These are phyloP conservation scores for Picochlorum sp. DNA, from an alignment of 139 green algal genomes.

Conservation along the genomic window DNA sequence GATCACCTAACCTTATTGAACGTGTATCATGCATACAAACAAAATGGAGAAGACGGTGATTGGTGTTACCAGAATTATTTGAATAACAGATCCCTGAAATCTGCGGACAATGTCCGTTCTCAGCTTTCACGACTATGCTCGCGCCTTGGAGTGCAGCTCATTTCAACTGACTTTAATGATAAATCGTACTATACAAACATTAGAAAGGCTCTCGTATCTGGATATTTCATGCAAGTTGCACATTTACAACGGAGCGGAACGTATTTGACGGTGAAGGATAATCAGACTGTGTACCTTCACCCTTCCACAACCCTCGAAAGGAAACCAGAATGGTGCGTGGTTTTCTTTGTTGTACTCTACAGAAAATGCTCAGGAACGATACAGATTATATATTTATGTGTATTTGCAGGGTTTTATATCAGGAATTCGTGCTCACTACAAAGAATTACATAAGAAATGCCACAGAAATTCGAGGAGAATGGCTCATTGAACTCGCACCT, in stretches of 20 bases:
- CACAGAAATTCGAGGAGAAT: slow-evolving; percentile 90
- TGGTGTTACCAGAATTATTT: slow-evolving; percentile 98
- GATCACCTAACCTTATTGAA: slow-evolving; percentile 99
- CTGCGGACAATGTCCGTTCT: slow-evolving; percentile 85
- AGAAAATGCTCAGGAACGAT: background rate
- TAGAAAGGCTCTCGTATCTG: slow-evolving; percentile 81
- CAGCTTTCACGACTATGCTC: slow-evolving; percentile 81
- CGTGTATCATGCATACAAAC: slow-evolving; percentile 97
- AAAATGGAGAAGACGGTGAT: slow-evolving; percentile 63
- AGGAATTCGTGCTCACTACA: slow-evolving; percentile 97
- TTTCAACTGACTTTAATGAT: slow-evolving; percentile 77
- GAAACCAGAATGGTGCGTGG: slow-evolving; percentile 86
- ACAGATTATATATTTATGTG: background rate
- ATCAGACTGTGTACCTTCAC: slow-evolving; percentile 93
- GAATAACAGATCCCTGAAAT: slow-evolving; percentile 85
- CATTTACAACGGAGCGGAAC: slow-evolving; percentile 81
- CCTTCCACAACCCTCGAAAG: slow-evolving; percentile 87
- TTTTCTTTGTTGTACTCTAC: background rate
- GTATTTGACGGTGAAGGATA: slow-evolving; percentile 99
- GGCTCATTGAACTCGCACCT: slow-evolving; percentile 87
- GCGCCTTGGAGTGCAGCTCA: slow-evolving; percentile 61
- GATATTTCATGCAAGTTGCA: slow-evolving; percentile 99
- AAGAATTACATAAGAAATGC: slow-evolving; percentile 96
- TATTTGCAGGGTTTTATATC: slow-evolving; percentile 70
- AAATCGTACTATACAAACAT: slow-evolving; percentile 97